phyloP scores from a whole-genome alignment of 768 basidiomycete species.

The Termitomyces eurrhizus region DNA sequence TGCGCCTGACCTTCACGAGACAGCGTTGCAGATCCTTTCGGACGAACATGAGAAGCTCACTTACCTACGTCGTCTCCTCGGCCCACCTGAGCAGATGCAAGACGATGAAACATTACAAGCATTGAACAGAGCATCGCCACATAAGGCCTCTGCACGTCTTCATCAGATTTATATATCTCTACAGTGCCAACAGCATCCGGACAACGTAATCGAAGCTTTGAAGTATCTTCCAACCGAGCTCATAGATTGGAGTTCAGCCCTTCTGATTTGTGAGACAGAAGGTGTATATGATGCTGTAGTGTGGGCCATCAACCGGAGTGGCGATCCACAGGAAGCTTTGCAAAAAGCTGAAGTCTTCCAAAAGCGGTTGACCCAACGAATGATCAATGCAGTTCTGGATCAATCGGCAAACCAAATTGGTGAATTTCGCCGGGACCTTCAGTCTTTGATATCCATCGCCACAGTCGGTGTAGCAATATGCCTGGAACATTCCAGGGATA shows the following conservation, averaged over 20 bases:
- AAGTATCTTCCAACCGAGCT: conserved; percentile 46
- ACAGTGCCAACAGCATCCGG: conserved; percentile 68
- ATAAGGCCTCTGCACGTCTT: conserved; percentile 44
- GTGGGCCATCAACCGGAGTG: conserved; percentile 71
- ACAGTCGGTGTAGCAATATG: conserved; percentile 66
- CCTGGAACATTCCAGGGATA: conserved; percentile 53
- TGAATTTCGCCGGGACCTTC: conserved; percentile 33
- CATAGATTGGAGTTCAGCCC: conserved; percentile 53
- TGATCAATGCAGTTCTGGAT: conserved; percentile 36
- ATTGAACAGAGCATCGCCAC: conserved; percentile 29
- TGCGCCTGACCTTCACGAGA: conserved; percentile 60
- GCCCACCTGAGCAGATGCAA: conserved; percentile 37
- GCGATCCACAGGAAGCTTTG: conserved; percentile 62
- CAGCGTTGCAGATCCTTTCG: conserved; percentile 51
- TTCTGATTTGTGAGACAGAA: conserved; percentile 62
- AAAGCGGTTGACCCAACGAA: conserved; percentile 39
- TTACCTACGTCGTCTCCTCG: conserved; percentile 76
- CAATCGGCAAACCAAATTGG: conserved; percentile 14
- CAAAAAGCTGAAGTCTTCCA: conserved; percentile 60
- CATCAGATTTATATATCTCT: conserved; percentile 66
- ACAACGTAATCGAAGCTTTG: conserved; percentile 58
- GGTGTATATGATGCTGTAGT: conserved; percentile 73
- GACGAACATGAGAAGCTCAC: conserved; percentile 52
- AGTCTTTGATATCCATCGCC: conserved; percentile 55
- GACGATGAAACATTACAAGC: conserved; percentile 28